Conservation (phyloP, 2,329 filamentous ascomycete genomes). For the Alternaria postmessia region DNA sequence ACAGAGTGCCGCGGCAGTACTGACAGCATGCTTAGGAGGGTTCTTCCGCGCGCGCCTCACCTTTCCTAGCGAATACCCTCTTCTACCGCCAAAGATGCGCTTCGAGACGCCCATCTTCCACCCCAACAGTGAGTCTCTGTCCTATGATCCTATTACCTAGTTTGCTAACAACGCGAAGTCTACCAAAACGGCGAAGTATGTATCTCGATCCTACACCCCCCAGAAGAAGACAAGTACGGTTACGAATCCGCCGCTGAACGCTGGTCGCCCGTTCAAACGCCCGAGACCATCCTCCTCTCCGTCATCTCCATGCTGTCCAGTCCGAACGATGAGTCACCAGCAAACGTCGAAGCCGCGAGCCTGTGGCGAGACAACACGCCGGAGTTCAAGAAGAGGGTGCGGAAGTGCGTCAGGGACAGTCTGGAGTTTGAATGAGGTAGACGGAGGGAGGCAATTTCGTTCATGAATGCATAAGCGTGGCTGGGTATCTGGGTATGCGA, state of each 20-base stretch:
- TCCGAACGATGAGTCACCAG: constrained; percentile 95
- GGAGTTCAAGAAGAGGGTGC: constrained; percentile 87
- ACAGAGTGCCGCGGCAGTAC: neutral
- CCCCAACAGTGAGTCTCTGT: constrained; percentile 77
- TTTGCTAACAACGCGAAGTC: constrained; percentile 62
- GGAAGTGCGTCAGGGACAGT: constrained; percentile 75
- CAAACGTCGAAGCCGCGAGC: constrained; percentile 94
- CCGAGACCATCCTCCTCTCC: constrained; percentile 95
- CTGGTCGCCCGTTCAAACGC: constrained; percentile 95
- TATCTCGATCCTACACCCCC: constrained; percentile 97
- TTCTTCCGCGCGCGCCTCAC: constrained; percentile 94
- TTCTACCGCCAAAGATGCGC: constrained; percentile 94
- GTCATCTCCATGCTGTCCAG: constrained; percentile 99
- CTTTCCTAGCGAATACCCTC: constrained; percentile 96
- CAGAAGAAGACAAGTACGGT: constrained; percentile 96
- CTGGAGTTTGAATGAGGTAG: constrained; percentile 43
- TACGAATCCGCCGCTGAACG: constrained; percentile 96
- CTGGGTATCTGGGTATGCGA: constrained; percentile 2
- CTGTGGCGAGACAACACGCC: constrained; percentile 88
- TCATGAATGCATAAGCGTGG: constrained; percentile 15
- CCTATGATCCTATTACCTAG: neutral
- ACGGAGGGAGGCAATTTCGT: neutral
- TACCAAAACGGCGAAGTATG: constrained; percentile 92
- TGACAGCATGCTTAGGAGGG: constrained; percentile 65
- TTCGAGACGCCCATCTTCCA: constrained; percentile 96